Conservation (phyloP, 768 basidiomycete species). For the Floccularia luteovirens region DNA sequence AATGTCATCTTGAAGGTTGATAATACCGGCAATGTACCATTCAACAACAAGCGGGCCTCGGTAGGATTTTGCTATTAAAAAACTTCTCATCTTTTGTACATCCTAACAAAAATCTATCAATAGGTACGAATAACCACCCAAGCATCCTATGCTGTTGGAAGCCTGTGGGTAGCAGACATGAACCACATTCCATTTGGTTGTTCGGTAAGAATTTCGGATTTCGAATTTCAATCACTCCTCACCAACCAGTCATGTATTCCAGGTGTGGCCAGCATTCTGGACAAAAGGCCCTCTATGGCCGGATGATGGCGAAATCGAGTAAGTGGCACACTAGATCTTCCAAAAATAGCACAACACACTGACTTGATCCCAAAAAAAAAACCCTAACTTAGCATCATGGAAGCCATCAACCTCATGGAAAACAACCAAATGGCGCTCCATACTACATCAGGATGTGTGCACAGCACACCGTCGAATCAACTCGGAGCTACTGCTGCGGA, state of each 20-base stretch:
- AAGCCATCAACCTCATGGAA: constrained; percentile 45
- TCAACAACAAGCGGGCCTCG: constrained; percentile 43
- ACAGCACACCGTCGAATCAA: constrained; percentile 20
- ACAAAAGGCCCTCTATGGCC: constrained; percentile 35
- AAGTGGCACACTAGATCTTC: constrained; percentile 5
- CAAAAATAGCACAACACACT: too few relatives aligned
- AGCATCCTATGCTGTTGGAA: constrained; percentile 29
- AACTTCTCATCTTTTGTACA: neutral
- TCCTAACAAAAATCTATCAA: neutral
- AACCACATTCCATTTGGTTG: constrained; percentile 50
- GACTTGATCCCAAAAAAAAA: neutral
- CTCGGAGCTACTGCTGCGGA: constrained; percentile 17
- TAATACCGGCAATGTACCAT: constrained; percentile 48
- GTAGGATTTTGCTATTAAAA: constrained; percentile 28
- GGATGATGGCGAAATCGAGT: constrained; percentile 34
- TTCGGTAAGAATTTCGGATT: constrained; percentile 28
- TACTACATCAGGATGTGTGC: constrained; percentile 29
- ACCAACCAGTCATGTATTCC: neutral
- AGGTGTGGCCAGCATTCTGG: constrained; percentile 44
- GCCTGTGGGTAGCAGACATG: constrained; percentile 33
- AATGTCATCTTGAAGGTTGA: constrained; percentile 70
- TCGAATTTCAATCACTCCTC: neutral
- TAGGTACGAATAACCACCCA: constrained; percentile 37
- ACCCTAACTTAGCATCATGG: constrained; percentile 33
- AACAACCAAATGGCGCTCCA: constrained; percentile 55